These are phyloP conservation scores for Pinus albicaulis DNA, from an alignment of 75 land plant genomes.

Conservation along the genomic window DNA sequence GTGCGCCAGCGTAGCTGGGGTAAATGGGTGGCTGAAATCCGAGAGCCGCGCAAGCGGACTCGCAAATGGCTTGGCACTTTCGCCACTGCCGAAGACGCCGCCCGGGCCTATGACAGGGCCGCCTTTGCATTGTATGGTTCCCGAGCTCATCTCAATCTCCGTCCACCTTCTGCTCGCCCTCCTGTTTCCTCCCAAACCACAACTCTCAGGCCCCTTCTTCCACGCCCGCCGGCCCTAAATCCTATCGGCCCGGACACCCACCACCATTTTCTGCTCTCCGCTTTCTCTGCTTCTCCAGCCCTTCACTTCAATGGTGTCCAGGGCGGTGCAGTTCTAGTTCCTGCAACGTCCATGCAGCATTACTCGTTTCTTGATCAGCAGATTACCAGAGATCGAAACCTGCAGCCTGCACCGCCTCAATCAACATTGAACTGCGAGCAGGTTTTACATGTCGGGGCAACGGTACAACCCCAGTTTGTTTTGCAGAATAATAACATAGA, in stretches of 20 bases:
- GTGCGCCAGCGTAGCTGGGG: slow-evolving; percentile 42
- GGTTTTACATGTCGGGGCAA: neutral
- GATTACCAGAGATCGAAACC: neutral
- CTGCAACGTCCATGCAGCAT: neutral
- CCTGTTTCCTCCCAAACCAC: neutral
- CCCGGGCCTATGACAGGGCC: slow-evolving; percentile 66
- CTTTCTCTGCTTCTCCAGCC: neutral
- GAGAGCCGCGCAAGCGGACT: slow-evolving; percentile 46
- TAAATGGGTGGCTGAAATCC: slow-evolving; percentile 65
- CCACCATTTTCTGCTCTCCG: neutral
- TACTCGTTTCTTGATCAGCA: neutral
- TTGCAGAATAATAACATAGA: neutral
- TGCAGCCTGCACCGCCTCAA: neutral
- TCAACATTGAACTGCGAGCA: neutral
- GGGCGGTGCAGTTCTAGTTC: neutral
- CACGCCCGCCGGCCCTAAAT: neutral
- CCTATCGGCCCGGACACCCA: neutral
- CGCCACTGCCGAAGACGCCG: slow-evolving; percentile 53
- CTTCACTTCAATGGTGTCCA: neutral
- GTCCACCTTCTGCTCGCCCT: neutral
- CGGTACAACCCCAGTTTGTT: too few relatives aligned
- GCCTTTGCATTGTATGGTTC: slow-evolving; percentile 55
- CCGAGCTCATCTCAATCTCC: slow-evolving; percentile 58
- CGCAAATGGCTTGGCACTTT: slow-evolving; percentile 72
- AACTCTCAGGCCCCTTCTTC: neutral